Evolutionary conservation across 2,329 filamentous ascomycete species (phyloP).

Genomic region (Aspergillus phoenicis): DNA sequence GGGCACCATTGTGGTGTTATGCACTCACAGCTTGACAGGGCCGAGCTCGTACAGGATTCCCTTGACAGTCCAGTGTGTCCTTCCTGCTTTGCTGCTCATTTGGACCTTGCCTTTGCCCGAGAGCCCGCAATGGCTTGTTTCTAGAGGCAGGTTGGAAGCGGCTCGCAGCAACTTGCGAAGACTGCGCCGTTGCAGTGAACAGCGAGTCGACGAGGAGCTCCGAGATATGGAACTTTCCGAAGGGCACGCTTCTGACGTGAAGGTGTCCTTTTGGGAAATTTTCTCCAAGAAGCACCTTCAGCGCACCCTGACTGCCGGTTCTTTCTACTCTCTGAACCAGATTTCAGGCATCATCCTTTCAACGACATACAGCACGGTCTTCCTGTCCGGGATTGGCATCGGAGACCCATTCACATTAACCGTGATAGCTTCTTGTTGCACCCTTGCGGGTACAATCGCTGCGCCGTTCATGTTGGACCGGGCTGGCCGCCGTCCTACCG

Average conservation of each 20-base stretch:
- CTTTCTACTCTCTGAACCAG: slow-evolving; percentile 41
- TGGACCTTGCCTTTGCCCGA: slow-evolving; percentile 37
- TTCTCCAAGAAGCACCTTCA: slow-evolving; percentile 38
- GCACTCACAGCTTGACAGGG: slow-evolving; percentile 30
- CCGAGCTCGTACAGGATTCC: slow-evolving; percentile 38
- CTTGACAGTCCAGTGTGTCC: slow-evolving; percentile 38
- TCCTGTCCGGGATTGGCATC: slow-evolving; percentile 38
- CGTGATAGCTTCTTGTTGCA: slow-evolving; percentile 39
- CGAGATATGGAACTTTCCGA: slow-evolving; percentile 33
- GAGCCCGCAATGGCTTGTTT: slow-evolving; percentile 38
- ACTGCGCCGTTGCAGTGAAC: slow-evolving; percentile 35
- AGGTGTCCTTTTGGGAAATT: slow-evolving; percentile 41
- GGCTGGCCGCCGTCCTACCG: slow-evolving; percentile 38
- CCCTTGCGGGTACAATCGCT: slow-evolving; percentile 39
- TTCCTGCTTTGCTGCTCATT: slow-evolving; percentile 34
- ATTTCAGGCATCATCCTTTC: slow-evolving; percentile 42
- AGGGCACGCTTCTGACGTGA: slow-evolving; percentile 25
- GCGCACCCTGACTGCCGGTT: slow-evolving; percentile 40
- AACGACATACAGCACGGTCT: slow-evolving; percentile 42
- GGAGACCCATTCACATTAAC: slow-evolving; percentile 39
- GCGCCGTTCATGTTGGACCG: slow-evolving; percentile 41
- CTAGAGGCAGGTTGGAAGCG: slow-evolving; percentile 32
- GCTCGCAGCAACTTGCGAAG: slow-evolving; percentile 35
- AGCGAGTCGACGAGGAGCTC: slow-evolving; percentile 36
- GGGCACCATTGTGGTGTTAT: slow-evolving; percentile 38